phyloP scores from a whole-genome alignment of 768 basidiomycete species.

The Amanita polypyramis region DNA sequence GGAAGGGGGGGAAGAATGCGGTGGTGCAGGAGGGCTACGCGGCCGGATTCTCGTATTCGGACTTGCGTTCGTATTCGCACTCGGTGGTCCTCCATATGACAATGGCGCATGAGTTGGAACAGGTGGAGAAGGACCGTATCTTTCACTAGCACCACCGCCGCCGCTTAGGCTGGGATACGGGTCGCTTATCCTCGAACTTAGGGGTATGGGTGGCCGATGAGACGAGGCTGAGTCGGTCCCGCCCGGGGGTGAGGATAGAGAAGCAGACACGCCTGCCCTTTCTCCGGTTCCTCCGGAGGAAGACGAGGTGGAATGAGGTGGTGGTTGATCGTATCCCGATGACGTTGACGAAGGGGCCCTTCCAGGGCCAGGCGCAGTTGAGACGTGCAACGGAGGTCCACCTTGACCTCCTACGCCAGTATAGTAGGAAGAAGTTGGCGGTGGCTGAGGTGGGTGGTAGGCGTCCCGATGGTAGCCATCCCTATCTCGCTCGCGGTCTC shows the following conservation, averaged over 20 bases:
- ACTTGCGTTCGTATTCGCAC: background rate
- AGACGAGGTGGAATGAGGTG: background rate
- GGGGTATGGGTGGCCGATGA: background rate
- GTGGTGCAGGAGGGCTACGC: background rate
- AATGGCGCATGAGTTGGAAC: background rate
- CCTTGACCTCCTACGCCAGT: no score
- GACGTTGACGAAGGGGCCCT: no score
- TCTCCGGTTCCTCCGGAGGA: background rate
- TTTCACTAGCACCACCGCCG: no score
- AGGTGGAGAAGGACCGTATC: background rate
- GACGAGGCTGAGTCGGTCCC: background rate
- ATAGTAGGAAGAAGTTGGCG: no score
- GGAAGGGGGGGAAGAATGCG: background rate
- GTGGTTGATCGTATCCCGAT: background rate
- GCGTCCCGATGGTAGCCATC: background rate
- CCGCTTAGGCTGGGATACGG: no score
- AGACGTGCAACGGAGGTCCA: no score
- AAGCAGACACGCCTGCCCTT: no score
- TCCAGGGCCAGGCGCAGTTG: no score
- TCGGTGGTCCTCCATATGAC: background rate
- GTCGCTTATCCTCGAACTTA: background rate
- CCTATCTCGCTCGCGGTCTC: background rate
- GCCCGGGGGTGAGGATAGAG: background rate
- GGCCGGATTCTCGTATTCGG: background rate
- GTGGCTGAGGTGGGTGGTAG: no score